A percentile compares a stretch with the other conserved stretches of the same genome.
These are phyloP conservation scores for Batrachochytrium dendrobatidis DNA, from an alignment of 371 early-diverging fungal genomes.

Conservation along the genomic window DNA sequence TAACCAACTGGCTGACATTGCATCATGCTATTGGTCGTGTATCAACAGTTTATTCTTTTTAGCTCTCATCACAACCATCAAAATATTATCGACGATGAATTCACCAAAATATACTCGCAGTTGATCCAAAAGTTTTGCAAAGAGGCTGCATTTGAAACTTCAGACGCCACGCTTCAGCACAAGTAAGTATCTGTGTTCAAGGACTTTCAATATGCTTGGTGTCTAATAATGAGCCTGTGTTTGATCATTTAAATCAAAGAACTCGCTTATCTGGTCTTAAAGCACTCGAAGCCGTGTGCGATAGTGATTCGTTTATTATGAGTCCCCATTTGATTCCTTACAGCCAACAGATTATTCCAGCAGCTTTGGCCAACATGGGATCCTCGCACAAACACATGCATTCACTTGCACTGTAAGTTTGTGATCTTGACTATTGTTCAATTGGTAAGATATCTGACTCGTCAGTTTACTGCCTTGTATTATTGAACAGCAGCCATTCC, in stretches of 20 bases:
- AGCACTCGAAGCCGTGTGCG: slow-evolving; percentile 26
- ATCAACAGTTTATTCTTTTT: slow-evolving; percentile 59
- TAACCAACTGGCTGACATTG: background rate
- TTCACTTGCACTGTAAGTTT: background rate
- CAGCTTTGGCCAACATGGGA: slow-evolving; percentile 18
- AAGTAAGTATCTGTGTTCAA: slow-evolving; percentile 26
- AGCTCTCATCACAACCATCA: slow-evolving; percentile 59
- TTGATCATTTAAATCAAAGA: slow-evolving; percentile 13
- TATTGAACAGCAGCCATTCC: background rate
- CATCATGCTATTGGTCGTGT: slow-evolving; percentile 6
- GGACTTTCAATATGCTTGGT: background rate
- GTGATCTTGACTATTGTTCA: background rate
- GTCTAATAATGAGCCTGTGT: background rate
- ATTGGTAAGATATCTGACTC: background rate
- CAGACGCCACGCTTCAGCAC: slow-evolving; percentile 32
- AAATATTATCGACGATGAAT: slow-evolving; percentile 59
- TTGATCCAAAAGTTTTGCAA: slow-evolving; percentile 55
- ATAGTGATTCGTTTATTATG: slow-evolving; percentile 25
- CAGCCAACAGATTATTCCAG: slow-evolving; percentile 24
- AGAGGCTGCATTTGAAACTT: slow-evolving; percentile 40
- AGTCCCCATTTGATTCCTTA: slow-evolving; percentile 14
- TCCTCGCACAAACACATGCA: background rate
- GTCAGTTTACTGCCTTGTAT: background rate
- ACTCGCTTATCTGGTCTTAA: slow-evolving; percentile 35
- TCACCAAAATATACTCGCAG: slow-evolving; percentile 52